Base-by-base conservation (phyloP, 805 yeast genomes). In the Starmerella bacillaris region DNA sequence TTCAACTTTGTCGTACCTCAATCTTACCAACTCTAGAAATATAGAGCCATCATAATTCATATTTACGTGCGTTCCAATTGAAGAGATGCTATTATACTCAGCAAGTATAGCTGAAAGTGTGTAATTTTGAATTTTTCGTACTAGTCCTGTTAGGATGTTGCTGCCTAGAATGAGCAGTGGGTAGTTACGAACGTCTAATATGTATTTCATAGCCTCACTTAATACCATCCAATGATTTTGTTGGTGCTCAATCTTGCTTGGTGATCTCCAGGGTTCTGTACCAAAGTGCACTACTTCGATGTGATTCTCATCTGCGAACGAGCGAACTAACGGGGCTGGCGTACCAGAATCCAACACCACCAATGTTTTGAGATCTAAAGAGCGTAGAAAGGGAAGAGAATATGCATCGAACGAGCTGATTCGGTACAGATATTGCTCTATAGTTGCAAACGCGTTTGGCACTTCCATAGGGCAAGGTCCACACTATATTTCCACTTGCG, bases 361-460 rank as follows among this genome's bases (percentile, higher is more conserved):
- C 16, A 86, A 65, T 4, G 83, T 68, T 42, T 67, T 68, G 35
- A 86, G 61, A 19, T 65, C 61, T 20, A 86, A 61, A 0, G 94
- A 78, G 37, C 71, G 76, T 18, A 86, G 51, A 49, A 84, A 86
- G 19, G 89, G 76, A 38, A 74, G 64, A 24, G 34, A 17, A 34
- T 14, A 37, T 21, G 17, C 27, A n/a, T 26, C 24, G 3, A 27
- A 14, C 52, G 78, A 75, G 4, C 89, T 67, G 48, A 94, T 79
- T 36, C 95, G 65, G 57, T 78, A 76, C 1, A 86, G 60, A 0
- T 92, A 92, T 18, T 75, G 74, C 56, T 89, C 95, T 3, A 84
- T 94, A 21, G 82, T 63, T 0, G 94, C 93, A 59, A 78, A 89
- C 51, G 78, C 79, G 33, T 82, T 86, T 1, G 98, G 96, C n/a